A percentile compares a stretch with the other conserved stretches of the same genome.
Evolutionary conservation across 345 rosid species (phyloP).

Genomic region (Cochlearia excelsa): DNA sequence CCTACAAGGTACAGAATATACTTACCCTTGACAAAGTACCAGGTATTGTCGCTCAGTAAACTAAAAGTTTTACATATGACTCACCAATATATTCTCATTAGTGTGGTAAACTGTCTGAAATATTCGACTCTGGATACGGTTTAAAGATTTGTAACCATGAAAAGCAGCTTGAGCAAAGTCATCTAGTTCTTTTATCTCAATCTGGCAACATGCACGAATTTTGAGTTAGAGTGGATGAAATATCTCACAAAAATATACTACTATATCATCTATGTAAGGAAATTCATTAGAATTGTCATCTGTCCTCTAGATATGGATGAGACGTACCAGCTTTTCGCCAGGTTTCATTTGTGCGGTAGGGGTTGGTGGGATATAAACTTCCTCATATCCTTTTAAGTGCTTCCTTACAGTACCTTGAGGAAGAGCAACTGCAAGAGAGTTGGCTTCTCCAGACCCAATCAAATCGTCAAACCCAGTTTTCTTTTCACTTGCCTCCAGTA

Average conservation of each 20-base stretch:
- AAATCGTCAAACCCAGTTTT: conserved; percentile 63
- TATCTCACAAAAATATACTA: conserved; percentile 18
- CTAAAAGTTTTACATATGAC: conserved; percentile 31
- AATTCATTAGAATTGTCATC: conserved; percentile 5
- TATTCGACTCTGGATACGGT: conserved; percentile 92
- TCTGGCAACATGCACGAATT: conserved; percentile 46
- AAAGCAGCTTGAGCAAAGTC: conserved; percentile 97
- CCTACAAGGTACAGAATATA: conserved; percentile 51
- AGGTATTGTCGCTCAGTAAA: neutral
- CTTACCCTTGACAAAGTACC: conserved; percentile 23
- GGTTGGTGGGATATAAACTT: conserved; percentile 83
- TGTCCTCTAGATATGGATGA: conserved; percentile 17
- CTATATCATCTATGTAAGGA: neutral
- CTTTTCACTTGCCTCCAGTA: conserved; percentile 86
- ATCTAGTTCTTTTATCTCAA: conserved; percentile 90
- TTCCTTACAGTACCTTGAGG: conserved; percentile 91
- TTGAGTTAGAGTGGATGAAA: conserved; percentile 21
- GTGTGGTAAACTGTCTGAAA: conserved; percentile 84
- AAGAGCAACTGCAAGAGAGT: conserved; percentile 61
- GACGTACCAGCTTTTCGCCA: conserved; percentile 89
- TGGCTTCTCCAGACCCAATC: conserved; percentile 65
- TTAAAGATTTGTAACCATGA: conserved; percentile 82
- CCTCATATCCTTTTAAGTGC: conserved; percentile 87
- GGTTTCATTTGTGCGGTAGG: conserved; percentile 89
- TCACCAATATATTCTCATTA: conserved; percentile 92